A percentile compares a stretch with the other conserved stretches of the same genome.
These are phyloP conservation scores for Boletellus sp. DNA, from an alignment of 1,284 basidiomycete species.

Conservation along the genomic window DNA sequence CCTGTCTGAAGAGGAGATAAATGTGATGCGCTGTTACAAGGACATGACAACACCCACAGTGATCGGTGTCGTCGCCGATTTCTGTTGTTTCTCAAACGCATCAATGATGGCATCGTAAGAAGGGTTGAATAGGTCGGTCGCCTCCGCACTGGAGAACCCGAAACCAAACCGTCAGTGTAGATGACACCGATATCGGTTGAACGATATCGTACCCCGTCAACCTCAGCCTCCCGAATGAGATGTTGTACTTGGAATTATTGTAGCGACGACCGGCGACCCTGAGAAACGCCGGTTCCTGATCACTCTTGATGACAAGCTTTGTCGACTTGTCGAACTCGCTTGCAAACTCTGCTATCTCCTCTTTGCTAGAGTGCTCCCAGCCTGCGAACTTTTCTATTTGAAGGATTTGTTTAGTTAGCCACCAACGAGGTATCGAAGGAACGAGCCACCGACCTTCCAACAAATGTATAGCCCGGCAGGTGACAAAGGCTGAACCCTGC, in stretches of 20 bases:
- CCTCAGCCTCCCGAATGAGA: neutral
- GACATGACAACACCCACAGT: slow-evolving; percentile 20
- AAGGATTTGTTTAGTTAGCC: slow-evolving; percentile 16
- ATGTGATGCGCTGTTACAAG: neutral
- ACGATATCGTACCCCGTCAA: too few species aligned
- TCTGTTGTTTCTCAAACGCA: slow-evolving; percentile 33
- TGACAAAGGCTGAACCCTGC: slow-evolving; percentile 36
- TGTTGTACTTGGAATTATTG: neutral
- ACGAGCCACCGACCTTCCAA: neutral
- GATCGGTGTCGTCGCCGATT: slow-evolving; percentile 23
- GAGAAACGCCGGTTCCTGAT: too few species aligned
- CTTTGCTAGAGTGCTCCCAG: slow-evolving; percentile 21
- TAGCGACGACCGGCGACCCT: neutral
- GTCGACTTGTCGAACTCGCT: too few species aligned
- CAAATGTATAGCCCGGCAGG: slow-evolving; percentile 30
- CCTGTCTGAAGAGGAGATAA: slow-evolving; percentile 11
- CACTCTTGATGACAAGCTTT: too few species aligned
- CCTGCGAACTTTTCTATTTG: slow-evolving; percentile 26
- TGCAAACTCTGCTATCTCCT: slow-evolving; percentile 6
- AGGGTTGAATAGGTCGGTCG: slow-evolving; percentile 42
- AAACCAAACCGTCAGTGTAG: too few species aligned
- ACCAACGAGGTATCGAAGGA: neutral
- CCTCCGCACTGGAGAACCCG: slow-evolving; percentile 37
- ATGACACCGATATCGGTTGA: slow-evolving; percentile 16
- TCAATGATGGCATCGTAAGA: slow-evolving; percentile 21